Conservation (phyloP, 2,329 filamentous ascomycete genomes). For the Seiridium cupressi region DNA sequence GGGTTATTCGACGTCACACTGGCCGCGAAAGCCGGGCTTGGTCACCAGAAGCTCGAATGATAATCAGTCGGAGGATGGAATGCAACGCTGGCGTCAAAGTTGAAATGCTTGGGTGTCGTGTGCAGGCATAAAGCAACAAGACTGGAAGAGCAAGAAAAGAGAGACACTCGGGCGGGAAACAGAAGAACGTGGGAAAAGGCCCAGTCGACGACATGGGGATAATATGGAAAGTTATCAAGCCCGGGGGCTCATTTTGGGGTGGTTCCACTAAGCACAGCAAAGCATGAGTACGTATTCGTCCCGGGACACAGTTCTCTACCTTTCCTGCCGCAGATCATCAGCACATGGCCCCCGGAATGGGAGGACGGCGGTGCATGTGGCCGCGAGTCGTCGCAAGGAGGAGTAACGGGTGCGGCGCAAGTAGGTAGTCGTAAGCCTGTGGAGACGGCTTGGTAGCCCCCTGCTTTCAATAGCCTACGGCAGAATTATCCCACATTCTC, state of each 20-base stretch:
- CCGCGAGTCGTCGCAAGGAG: neutral
- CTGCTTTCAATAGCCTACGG: neutral
- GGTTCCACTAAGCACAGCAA: conserved; percentile 3
- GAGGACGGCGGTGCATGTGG: neutral
- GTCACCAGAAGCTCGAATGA: neutral
- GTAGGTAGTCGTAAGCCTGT: conserved; percentile 5
- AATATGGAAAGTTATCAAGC: neutral
- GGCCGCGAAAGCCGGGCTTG: conserved; percentile 1
- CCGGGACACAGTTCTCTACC: neutral
- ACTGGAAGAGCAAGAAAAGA: neutral
- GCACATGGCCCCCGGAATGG: neutral
- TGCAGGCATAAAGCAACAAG: neutral
- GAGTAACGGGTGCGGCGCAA: neutral
- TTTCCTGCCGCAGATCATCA: neutral
- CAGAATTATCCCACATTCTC: conserved; percentile 3
- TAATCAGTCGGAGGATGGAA: neutral
- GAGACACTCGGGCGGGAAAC: neutral
- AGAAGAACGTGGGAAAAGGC: neutral
- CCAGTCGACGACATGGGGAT: neutral
- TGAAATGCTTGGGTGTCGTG: neutral
- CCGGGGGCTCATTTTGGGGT: neutral
- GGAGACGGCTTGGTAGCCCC: neutral
- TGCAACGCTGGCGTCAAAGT: neutral
- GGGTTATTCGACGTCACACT: neutral
- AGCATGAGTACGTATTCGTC: conserved; percentile 3